Evolutionary conservation across 2,329 filamentous ascomycete genomes (phyloP).

Genomic region (Fusarium guadeloupense): DNA sequence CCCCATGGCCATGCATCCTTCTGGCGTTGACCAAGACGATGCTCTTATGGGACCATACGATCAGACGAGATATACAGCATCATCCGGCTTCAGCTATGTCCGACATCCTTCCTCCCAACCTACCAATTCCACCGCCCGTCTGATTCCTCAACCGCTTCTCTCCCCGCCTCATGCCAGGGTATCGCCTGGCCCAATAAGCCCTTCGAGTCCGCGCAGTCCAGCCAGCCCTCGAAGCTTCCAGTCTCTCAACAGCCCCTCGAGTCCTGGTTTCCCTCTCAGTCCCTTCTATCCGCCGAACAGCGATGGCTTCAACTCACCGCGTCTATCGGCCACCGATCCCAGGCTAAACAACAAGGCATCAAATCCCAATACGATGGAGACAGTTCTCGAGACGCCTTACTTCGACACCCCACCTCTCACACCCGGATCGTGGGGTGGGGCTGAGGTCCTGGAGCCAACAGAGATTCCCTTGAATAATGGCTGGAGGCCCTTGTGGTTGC

Average conservation of each 20-base stretch:
- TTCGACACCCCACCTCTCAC: conserved; percentile 36
- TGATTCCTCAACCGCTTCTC: conserved; percentile 34
- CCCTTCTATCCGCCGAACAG: conserved; percentile 31
- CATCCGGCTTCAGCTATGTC: conserved; percentile 32
- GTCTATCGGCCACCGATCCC: conserved; percentile 17
- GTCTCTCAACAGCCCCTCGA: conserved; percentile 24
- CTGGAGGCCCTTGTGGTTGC: conserved; percentile 43
- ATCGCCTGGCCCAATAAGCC: conserved; percentile 25
- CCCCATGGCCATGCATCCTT: conserved; percentile 24
- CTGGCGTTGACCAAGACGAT: conserved; percentile 20
- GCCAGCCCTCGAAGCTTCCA: conserved; percentile 25
- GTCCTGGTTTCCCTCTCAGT: conserved; percentile 32
- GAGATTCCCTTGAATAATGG: conserved; percentile 37
- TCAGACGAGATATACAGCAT: conserved; percentile 30
- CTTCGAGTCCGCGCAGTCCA: conserved; percentile 31
- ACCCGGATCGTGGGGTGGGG: conserved; percentile 18
- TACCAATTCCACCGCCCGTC: conserved; percentile 32
- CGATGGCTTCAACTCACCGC: conserved; percentile 35
- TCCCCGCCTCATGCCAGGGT: conserved; percentile 34
- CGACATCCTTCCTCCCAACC: conserved; percentile 36
- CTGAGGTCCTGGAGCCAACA: conserved; percentile 26
- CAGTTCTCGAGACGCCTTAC: conserved; percentile 39
- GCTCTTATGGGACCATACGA: conserved; percentile 25
- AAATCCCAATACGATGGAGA: conserved; percentile 26
- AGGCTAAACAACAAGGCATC: conserved; percentile 10